Evolutionary conservation across 192 early-diverging fungal genomes (phyloP).

Genomic region (Rhizoclosmatium sp.): DNA sequence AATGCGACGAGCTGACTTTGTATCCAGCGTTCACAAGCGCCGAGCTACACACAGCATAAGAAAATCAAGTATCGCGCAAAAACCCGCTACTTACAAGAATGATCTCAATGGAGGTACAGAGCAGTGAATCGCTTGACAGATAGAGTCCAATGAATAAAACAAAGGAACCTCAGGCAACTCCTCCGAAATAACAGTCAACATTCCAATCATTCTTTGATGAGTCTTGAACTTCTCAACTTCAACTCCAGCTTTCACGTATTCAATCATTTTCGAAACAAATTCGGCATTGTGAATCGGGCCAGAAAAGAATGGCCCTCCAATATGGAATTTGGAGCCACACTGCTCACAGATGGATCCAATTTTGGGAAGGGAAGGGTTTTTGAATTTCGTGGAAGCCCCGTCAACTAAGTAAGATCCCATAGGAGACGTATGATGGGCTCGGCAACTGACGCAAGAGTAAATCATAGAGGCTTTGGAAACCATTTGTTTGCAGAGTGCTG

Average conservation of each 20-base stretch:
- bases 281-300: constrained; percentile 81
- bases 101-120: constrained; percentile 73
- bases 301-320: constrained; percentile 94
- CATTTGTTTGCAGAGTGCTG: constrained; percentile 76
- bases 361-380: constrained; percentile 66
- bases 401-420: constrained; percentile 17
- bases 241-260: constrained; percentile 68
- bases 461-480: constrained; percentile 76
- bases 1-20: constrained; percentile 88
- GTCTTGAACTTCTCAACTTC: constrained; percentile 76
- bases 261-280: constrained; percentile 85
- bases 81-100: constrained; percentile 63
- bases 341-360: constrained; percentile 66
- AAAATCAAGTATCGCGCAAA: constrained; percentile 6
- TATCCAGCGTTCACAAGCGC: constrained; percentile 93
- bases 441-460: constrained; percentile 88
- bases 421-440: constrained; percentile 49
- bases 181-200: constrained; percentile 85
- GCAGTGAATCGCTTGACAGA: constrained; percentile 78
- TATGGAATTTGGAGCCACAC: constrained; percentile 77
- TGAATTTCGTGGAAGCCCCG: constrained; percentile 56
- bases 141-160: constrained; percentile 76
- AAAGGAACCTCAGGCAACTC: constrained; percentile 76
- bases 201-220: constrained; percentile 87
- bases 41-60: constrained; percentile 61